These are phyloP conservation scores for Podaxis sp. DNA, from an alignment of 768 basidiomycete genomes.

Conservation along the genomic window DNA sequence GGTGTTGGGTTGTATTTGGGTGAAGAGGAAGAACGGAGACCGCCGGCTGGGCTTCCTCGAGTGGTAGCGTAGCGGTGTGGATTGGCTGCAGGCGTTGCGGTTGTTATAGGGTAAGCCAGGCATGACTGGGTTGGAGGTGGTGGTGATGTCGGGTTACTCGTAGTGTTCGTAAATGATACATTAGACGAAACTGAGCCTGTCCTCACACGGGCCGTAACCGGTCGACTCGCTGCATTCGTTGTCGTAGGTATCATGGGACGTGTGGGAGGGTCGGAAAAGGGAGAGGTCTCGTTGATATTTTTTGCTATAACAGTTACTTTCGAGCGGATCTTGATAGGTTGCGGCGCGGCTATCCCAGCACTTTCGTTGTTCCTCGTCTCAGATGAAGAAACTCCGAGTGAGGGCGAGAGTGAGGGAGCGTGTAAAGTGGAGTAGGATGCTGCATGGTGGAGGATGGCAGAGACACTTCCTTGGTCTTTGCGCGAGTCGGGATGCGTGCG, in stretches of 20 bases:
- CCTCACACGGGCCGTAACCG: slow-evolving; percentile 26
- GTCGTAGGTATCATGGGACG: slow-evolving; percentile 15
- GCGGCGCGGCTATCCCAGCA: slow-evolving; percentile 19
- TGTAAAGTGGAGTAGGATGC: slow-evolving; percentile 33
- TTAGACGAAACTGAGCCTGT: slow-evolving; percentile 38
- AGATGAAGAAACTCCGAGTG: not conserved
- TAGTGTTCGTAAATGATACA: slow-evolving; percentile 22
- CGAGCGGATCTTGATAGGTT: slow-evolving; percentile 48
- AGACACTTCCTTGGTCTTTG: slow-evolving; percentile 25
- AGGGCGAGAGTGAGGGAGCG: slow-evolving; percentile 6
- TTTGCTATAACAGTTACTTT: slow-evolving; percentile 53
- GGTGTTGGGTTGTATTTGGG: slow-evolving; percentile 10
- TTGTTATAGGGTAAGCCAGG: slow-evolving; percentile 48
- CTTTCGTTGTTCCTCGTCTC: slow-evolving; percentile 8
- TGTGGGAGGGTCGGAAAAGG: slow-evolving; percentile 17
- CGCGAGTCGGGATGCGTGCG: slow-evolving; percentile 7
- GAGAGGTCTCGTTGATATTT: slow-evolving; percentile 17
- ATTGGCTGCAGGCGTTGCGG: slow-evolving; percentile 49
- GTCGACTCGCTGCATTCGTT: slow-evolving; percentile 12
- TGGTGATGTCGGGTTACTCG: slow-evolving; percentile 22
- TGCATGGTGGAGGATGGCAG: slow-evolving; percentile 28
- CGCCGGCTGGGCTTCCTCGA: slow-evolving; percentile 26
- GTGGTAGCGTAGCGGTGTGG: slow-evolving; percentile 46
- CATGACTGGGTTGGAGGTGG: slow-evolving; percentile 19
- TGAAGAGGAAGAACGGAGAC: slow-evolving; percentile 21